Evolutionary conservation across 116 monocot species (phyloP).

Genomic region (Zostera marina): DNA sequence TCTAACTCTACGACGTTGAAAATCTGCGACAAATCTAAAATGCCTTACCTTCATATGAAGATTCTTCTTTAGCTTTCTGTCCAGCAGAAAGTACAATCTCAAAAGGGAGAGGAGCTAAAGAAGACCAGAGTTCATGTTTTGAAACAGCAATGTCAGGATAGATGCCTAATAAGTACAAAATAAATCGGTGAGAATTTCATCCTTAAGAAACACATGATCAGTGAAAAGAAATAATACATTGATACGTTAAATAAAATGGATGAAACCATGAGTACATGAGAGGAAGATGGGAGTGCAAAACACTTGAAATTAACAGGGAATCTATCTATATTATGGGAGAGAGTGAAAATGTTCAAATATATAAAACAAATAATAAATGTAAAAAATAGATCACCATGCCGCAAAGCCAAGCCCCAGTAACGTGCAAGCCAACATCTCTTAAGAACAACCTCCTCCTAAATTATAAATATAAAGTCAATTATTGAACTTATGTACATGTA

Average conservation of each 20-base stretch:
- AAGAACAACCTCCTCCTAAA: conserved; percentile 90
- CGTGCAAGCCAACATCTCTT: conserved; percentile 98
- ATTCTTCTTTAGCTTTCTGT: conserved; percentile 54
- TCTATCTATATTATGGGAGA: no score
- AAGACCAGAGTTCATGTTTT: conserved; percentile 74
- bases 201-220: background rate
- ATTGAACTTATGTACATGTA: background rate
- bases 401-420: conserved; percentile 85
- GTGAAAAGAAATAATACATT: background rate
- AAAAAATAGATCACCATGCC: conserved; percentile 37
- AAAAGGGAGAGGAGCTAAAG: conserved; percentile 68
- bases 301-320: background rate
- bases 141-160: conserved; percentile 50
- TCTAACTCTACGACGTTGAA: no score
- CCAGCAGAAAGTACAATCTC: conserved; percentile 67
- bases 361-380: background rate
- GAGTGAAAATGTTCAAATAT: background rate
- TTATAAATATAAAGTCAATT: conserved; percentile 2
- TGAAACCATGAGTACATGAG: background rate
- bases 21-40: background rate
- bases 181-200: background rate
- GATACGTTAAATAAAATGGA: background rate
- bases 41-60: conserved; percentile 22
- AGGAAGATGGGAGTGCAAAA: background rate
- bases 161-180: conserved; percentile 24